A percentile compares a stretch with the other conserved stretches of the same genome.
Conservation (phyloP, 768 basidiomycete genomes). For the Leucocoprinus birnbaumii region DNA sequence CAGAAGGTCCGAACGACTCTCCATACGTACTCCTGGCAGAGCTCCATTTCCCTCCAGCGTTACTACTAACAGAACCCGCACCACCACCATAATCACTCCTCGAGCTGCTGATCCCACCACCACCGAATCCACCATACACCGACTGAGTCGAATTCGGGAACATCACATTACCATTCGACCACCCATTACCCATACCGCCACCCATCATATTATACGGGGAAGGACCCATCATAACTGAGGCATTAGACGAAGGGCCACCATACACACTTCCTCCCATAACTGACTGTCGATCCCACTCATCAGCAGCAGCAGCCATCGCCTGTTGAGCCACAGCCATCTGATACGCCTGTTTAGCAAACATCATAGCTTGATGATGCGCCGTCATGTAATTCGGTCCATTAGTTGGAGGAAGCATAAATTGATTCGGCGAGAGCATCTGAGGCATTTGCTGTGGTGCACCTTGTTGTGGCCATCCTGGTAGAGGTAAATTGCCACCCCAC, state of each 20-base stretch:
- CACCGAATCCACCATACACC: constrained; percentile 51
- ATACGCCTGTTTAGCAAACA: constrained; percentile 85
- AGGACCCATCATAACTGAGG: constrained; percentile 19
- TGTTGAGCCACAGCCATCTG: constrained; percentile 90
- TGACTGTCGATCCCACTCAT: constrained; percentile 87
- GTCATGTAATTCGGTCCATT: constrained; percentile 59
- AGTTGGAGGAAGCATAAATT: constrained; percentile 42
- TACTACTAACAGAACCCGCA: constrained; percentile 24
- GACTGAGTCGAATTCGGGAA: constrained; percentile 50
- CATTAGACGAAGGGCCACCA: constrained; percentile 27
- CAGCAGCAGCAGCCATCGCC: constrained; percentile 83
- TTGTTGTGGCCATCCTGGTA: constrained; percentile 22
- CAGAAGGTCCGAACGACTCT: constrained; percentile 49
- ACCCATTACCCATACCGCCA: constrained; percentile 37
- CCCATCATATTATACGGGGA: constrained; percentile 32
- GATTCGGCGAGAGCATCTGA: constrained; percentile 38
- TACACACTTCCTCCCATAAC: constrained; percentile 50
- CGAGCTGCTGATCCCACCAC: constrained; percentile 41
- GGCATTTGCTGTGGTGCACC: constrained; percentile 28
- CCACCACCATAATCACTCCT: constrained; percentile 66
- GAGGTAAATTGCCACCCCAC: constrained; percentile 27
- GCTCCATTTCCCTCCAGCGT: constrained; percentile 45
- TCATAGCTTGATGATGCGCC: constrained; percentile 87
- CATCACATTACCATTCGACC: constrained; percentile 44
- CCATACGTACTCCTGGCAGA: constrained; percentile 71